Percentiles rank a stretch among this genome's conserved stretches.
Evolutionary conservation across 192 early-diverging fungal genomes (phyloP).

Genomic region (Rhizoclosmatium globosum): DNA sequence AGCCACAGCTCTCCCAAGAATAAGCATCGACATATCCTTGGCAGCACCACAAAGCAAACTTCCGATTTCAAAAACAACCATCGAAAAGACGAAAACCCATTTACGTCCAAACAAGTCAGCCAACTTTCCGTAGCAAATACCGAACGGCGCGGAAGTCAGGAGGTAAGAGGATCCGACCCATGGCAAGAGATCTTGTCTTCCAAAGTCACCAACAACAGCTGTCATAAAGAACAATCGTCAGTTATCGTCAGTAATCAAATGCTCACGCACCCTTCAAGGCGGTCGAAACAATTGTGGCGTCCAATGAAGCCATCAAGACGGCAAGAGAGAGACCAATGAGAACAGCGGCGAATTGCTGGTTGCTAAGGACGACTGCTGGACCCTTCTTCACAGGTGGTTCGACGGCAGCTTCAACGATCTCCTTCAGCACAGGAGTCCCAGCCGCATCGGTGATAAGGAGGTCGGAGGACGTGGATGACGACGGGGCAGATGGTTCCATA

Average conservation of each 20-base stretch:
- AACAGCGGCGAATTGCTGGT: not conserved
- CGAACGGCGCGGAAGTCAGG: conserved; percentile 65
- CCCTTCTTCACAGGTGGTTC: not conserved
- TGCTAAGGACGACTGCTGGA: not conserved
- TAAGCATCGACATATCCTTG: conserved; percentile 65
- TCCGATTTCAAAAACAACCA: conserved; percentile 77
- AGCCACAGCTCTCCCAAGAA: conserved; percentile 75
- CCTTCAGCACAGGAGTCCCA: not conserved
- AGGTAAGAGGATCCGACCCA: conserved; percentile 86
- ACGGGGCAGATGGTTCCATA: too few species aligned
- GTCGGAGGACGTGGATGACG: not conserved
- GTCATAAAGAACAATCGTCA: conserved; percentile 1
- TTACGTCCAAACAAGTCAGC: conserved; percentile 55
- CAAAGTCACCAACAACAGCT: conserved; percentile 53
- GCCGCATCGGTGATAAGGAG: not conserved
- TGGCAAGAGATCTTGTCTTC: conserved; percentile 50
- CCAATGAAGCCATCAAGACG: conserved; percentile 59
- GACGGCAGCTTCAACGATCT: too few species aligned
- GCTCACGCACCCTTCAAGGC: not conserved
- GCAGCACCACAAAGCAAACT: conserved; percentile 80
- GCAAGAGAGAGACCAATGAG: conserved; percentile 3
- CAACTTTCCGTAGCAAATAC: conserved; percentile 37
- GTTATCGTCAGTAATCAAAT: not conserved
- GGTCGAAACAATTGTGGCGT: conserved; percentile 29
- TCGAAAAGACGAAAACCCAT: conserved; percentile 68